phyloP scores from a whole-genome alignment of 2,329 filamentous ascomycete genomes.

The Talaromyces albobiverticillius region DNA sequence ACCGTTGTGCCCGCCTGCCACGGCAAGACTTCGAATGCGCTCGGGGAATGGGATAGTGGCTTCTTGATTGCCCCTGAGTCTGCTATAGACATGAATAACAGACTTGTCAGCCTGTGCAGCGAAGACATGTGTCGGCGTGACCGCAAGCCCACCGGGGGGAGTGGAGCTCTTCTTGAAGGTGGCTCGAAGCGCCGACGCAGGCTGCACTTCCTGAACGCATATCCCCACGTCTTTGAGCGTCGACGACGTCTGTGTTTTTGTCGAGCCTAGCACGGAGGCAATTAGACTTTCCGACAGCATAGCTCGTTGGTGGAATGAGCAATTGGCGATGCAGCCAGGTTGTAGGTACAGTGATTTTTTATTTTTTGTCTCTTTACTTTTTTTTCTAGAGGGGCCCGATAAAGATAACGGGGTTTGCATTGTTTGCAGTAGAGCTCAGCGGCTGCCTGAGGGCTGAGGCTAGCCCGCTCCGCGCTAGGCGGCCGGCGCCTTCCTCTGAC shows the following conservation, averaged over 20 bases:
- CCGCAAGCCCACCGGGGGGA: slow-evolving; percentile 73
- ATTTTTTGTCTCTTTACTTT: slow-evolving; percentile 7
- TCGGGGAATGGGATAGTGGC: slow-evolving; percentile 85
- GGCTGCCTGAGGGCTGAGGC: neutral
- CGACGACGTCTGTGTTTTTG: slow-evolving; percentile 44
- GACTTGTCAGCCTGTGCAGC: slow-evolving; percentile 89
- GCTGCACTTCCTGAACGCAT: slow-evolving; percentile 78
- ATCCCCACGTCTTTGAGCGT: slow-evolving; percentile 76
- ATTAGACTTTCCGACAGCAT: slow-evolving; percentile 52
- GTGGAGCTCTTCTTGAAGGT: slow-evolving; percentile 90
- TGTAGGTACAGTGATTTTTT: no score
- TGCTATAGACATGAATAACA: slow-evolving; percentile 87
- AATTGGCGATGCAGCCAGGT: neutral
- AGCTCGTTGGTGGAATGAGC: slow-evolving; percentile 16
- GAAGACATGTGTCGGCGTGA: slow-evolving; percentile 81
- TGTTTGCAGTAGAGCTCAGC: slow-evolving; percentile 29
- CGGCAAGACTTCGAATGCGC: slow-evolving; percentile 72
- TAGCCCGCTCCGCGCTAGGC: neutral
- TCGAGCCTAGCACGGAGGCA: slow-evolving; percentile 42
- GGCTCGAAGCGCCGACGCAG: slow-evolving; percentile 68
- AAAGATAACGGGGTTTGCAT: slow-evolving; percentile 28
- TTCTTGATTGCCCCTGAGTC: slow-evolving; percentile 81
- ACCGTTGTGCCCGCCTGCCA: slow-evolving; percentile 61
- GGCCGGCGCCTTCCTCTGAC: no score
- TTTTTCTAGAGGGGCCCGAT: slow-evolving; percentile 11